These are phyloP conservation scores for Glonium stellatum DNA, from an alignment of 495 filamentous ascomycete genomes.

Conservation along the genomic window DNA sequence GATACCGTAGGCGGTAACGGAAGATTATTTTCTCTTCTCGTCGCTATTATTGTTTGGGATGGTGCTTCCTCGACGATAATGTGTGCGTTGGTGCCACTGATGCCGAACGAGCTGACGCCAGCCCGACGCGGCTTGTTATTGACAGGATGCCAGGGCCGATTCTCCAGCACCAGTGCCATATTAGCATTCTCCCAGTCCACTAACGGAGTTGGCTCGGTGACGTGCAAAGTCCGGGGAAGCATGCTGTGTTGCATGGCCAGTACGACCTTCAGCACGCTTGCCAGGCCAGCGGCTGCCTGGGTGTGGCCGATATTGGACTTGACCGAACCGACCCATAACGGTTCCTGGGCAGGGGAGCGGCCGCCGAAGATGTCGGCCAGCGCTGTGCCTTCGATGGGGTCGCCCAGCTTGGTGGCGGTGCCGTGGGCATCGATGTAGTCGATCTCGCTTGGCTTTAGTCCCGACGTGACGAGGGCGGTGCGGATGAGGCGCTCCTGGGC, in stretches of 20 bases:
- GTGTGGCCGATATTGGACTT: conserved; percentile 33
- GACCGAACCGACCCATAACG: conserved; percentile 41
- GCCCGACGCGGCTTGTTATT: conserved; percentile 16
- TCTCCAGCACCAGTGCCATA: not conserved
- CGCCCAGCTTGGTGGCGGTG: conserved; percentile 28
- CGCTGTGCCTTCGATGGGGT: conserved; percentile 53
- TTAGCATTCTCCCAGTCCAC: conserved; percentile 17
- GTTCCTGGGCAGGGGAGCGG: conserved; percentile 18
- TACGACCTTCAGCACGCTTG: conserved; percentile 38
- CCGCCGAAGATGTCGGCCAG: conserved; percentile 36
- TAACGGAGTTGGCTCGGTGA: conserved; percentile 31
- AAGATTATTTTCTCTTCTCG: too few relatives aligned
- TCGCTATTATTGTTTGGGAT: too few relatives aligned
- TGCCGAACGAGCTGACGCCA: conserved; percentile 34
- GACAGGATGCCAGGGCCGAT: not conserved
- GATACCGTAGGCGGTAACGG: not conserved
- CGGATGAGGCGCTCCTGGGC: conserved; percentile 4
- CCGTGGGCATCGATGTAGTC: conserved; percentile 12
- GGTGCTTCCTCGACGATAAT: conserved; percentile 18
- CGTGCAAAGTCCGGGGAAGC: conserved; percentile 32
- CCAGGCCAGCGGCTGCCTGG: conserved; percentile 31
- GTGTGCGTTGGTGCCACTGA: conserved; percentile 13
- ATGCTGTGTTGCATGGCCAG: conserved; percentile 35
- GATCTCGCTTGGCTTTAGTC: conserved; percentile 23
- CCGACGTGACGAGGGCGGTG: not conserved